A percentile compares a stretch with the other conserved stretches of the same genome.
Conservation (phyloP, 2,329 filamentous ascomycete genomes). For the Claviceps pusilla region DNA sequence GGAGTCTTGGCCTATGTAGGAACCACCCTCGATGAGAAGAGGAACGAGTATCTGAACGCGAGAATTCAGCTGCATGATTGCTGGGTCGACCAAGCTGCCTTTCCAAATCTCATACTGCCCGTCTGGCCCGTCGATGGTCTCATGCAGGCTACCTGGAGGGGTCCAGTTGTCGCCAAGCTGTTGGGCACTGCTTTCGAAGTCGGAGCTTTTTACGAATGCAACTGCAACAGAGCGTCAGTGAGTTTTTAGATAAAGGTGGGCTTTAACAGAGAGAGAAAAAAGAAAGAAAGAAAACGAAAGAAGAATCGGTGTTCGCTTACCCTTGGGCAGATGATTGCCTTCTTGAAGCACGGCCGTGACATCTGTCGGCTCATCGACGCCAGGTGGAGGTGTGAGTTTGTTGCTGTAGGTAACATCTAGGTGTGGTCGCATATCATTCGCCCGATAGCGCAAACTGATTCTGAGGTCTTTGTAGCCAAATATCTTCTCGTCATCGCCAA, state of each 20-base stretch:
- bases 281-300: neutral
- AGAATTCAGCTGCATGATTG: slow-evolving; percentile 55
- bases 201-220: slow-evolving; percentile 46
- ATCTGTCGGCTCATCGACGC: slow-evolving; percentile 54
- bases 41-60: slow-evolving; percentile 73
- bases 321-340: slow-evolving; percentile 52
- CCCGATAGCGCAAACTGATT: slow-evolving; percentile 54
- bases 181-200: slow-evolving; percentile 47
- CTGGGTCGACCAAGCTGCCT: slow-evolving; percentile 54
- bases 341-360: slow-evolving; percentile 47
- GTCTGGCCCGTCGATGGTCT: slow-evolving; percentile 45
- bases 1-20: slow-evolving; percentile 41
- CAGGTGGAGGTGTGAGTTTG: slow-evolving; percentile 49
- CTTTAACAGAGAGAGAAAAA: neutral
- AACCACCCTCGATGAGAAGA: slow-evolving; percentile 89
- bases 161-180: slow-evolving; percentile 33
- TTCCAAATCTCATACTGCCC: slow-evolving; percentile 74
- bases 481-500: slow-evolving; percentile 82
- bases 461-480: slow-evolving; percentile 76
- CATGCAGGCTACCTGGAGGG: slow-evolving; percentile 62
- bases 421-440: slow-evolving; percentile 62
- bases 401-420: slow-evolving; percentile 56
- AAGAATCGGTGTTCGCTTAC: slow-evolving; percentile 22
- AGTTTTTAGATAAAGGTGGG: neutral
- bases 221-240: slow-evolving; percentile 26